Evolutionary conservation across 1,139 yeast genomes (phyloP).

Genomic region (Scheffersomyces titani): DNA sequence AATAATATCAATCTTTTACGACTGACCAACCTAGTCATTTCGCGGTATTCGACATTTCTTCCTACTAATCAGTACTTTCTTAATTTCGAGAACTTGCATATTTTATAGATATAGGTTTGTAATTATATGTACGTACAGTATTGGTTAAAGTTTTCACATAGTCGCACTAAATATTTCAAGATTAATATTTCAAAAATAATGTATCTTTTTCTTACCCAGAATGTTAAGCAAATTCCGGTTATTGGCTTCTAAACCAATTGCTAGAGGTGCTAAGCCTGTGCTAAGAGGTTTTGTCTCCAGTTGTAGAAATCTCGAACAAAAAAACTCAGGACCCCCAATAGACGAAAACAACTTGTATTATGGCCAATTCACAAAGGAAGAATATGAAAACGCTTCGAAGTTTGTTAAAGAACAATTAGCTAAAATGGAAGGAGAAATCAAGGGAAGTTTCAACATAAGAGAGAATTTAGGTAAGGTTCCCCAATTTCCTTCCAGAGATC

Average conservation of each 20-base stretch:
- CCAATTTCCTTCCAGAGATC: slow-evolving; percentile 32
- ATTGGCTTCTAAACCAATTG: background rate
- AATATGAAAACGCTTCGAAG: slow-evolving; percentile 41
- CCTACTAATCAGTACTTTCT: background rate
- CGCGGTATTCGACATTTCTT: slow-evolving; percentile 1
- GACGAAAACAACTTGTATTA: slow-evolving; percentile 27
- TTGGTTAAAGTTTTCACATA: background rate
- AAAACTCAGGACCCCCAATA: slow-evolving; percentile 13
- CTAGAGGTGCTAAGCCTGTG: background rate
- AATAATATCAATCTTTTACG: background rate
- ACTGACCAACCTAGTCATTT: background rate
- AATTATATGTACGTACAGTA: background rate
- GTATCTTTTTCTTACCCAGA: background rate
- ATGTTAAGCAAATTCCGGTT: background rate
- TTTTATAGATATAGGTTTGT: background rate
- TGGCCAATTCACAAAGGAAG: slow-evolving; percentile 42
- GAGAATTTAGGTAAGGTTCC: slow-evolving; percentile 37
- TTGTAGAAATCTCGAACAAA: background rate
- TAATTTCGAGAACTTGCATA: background rate
- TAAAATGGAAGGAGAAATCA: slow-evolving; percentile 37
- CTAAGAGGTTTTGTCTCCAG: background rate
- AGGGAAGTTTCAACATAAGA: slow-evolving; percentile 40
- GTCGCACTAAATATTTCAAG: background rate
- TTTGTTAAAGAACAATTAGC: slow-evolving; percentile 35
- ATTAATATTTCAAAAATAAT: no score